Conservation (phyloP, 139 green algal species). For the Chlamydomonas eustigma region DNA sequence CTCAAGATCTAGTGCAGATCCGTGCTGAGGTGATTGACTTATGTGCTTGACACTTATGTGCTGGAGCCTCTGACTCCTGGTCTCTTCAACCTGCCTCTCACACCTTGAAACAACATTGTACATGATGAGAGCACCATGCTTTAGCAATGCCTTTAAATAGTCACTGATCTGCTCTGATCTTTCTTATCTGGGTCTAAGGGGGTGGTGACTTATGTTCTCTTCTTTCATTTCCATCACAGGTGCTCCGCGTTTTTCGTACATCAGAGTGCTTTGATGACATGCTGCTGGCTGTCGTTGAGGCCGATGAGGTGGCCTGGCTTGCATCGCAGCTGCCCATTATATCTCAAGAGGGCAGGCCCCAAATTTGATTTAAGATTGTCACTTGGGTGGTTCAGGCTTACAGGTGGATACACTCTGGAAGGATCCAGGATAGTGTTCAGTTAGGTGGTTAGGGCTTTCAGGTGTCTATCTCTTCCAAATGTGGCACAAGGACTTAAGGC, state of each 20-base stretch:
- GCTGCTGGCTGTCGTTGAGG: not conserved
- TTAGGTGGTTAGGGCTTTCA: too few relatives aligned
- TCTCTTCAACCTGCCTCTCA: too few relatives aligned
- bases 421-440: too few relatives aligned
- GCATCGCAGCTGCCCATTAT: not conserved
- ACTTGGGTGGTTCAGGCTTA: not conserved
- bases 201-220: not conserved
- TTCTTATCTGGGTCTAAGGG: not conserved
- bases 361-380: not conserved
- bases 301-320: not conserved
- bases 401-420: too few relatives aligned
- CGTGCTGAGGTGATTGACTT: too few relatives aligned
- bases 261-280: not conserved
- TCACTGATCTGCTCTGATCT: not conserved
- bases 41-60: too few relatives aligned
- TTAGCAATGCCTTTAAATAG: not conserved
- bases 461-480: too few relatives aligned
- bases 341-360: too few relatives aligned
- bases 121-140: not conserved
- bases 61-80: too few relatives aligned
- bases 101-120: not conserved
- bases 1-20: not conserved
- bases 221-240: not conserved
- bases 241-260: not conserved
- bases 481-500: too few relatives aligned